These are phyloP conservation scores for Sporodiniella umbellata DNA, from an alignment of 371 early-diverging fungal genomes.

Conservation along the genomic window DNA sequence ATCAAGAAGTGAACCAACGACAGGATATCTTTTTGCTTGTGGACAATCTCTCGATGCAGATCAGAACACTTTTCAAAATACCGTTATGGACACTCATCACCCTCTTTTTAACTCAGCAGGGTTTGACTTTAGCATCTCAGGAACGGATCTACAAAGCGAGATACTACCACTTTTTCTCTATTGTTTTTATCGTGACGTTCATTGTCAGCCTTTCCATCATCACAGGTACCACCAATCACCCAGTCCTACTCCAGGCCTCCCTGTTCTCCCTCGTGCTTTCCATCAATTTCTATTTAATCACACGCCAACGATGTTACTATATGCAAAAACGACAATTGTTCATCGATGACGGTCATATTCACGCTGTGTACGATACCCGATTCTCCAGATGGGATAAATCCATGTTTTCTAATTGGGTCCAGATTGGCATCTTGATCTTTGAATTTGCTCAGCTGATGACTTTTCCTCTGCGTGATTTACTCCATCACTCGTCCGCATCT, in stretches of 20 bases:
- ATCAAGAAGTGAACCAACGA: conserved; percentile 30
- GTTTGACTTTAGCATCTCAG: conserved; percentile 24
- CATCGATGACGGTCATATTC: conserved; percentile 34
- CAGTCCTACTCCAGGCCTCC: conserved; percentile 26
- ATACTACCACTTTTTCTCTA: conserved; percentile 31
- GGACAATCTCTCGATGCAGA: conserved; percentile 33
- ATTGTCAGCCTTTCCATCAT: conserved; percentile 25
- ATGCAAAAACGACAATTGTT: conserved; percentile 32
- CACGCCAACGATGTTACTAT: conserved; percentile 47
- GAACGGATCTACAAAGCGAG: conserved; percentile 29
- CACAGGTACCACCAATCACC: conserved; percentile 15
- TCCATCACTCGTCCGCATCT: conserved; percentile 17
- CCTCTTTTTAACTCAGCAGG: conserved; percentile 13
- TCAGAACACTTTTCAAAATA: conserved; percentile 26
- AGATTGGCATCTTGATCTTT: conserved; percentile 49
- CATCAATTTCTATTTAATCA: conserved; percentile 46
- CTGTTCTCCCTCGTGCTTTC: conserved; percentile 45
- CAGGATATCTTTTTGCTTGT: conserved; percentile 39
- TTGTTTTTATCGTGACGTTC: conserved; percentile 20
- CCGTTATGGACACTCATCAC: conserved; percentile 25
- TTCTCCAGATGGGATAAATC: conserved; percentile 30
- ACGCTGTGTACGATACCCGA: conserved; percentile 33
- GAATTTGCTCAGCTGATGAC: conserved; percentile 53
- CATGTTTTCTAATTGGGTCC: conserved; percentile 52
- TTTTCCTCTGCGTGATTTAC: conserved; percentile 50